Base-by-base conservation (phyloP, 192 early-diverging fungal species). In the Gonapodya prolifera region DNA sequence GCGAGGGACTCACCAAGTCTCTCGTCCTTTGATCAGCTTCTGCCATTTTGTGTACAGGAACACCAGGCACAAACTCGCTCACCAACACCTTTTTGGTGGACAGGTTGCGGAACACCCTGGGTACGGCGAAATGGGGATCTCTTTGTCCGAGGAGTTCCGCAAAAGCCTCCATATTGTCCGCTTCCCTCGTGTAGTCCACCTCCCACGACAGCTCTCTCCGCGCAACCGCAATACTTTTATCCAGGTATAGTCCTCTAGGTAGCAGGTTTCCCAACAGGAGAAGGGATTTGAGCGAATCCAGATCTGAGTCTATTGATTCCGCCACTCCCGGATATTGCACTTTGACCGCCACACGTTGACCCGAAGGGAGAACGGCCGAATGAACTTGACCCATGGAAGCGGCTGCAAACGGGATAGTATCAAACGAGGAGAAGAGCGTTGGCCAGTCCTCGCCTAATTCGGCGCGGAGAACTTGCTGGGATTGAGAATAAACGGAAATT, bases 271-370 rank as follows among this genome's bases (percentile, higher is more conserved):
- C 90, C 83, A 98, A 89, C 1, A 92, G 77, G 17, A 96, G 82
- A 30, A 99, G 80, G 1, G 92, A 86, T 76, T 90, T 88, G 35
- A 99, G 77, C 77, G 96, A 94, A 75, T 88, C 83, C 69, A 99
- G 83, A 81, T 99, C 97, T 73, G 87, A 91, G 75, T 94, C 93
- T 77, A 99, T 99, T 2, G 91, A 92, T 61, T 84, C 83, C 0
- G 90, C 93, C 0, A 98, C 92, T 17, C 97, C 97, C 0, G 97
- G 97, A 78, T 99, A 99, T 83, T 99, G 97, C 34, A 99, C 87
- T 79, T 99, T 99, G 77, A 99, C 93, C 0, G 94, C 95, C 0
- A 98, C 90, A 23, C 85, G 84, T 76, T 86, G 85, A 31, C 87
- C 87, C 61, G 18, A 86, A 23, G 83, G 69, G 77, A 92, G 18